Conservation (phyloP, 257 asterid genomes). For the Forsythia viridissima region DNA sequence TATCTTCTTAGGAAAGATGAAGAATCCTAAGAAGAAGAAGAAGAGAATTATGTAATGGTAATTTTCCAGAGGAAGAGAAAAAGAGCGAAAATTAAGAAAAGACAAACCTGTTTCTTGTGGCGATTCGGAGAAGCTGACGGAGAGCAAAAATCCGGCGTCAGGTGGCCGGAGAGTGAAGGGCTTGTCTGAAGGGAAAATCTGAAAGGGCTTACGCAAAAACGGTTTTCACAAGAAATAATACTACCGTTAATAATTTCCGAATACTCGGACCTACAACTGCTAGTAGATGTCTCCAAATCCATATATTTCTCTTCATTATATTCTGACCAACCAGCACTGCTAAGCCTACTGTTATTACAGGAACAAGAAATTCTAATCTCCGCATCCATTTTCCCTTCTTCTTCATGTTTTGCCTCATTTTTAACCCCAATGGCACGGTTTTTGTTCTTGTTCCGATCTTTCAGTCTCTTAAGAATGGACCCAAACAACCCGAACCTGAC, state of each 20-base stretch:
- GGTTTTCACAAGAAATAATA: slow-evolving; percentile 26
- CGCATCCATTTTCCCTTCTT: not conserved
- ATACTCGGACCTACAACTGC: slow-evolving; percentile 28
- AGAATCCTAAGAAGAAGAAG: not conserved
- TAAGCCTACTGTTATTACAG: slow-evolving; percentile 35
- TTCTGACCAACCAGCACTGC: slow-evolving; percentile 42
- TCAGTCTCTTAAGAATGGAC: slow-evolving; percentile 57
- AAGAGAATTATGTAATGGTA: no score
- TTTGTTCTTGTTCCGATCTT: slow-evolving; percentile 52
- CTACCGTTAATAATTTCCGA: slow-evolving; percentile 29
- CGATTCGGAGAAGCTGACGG: slow-evolving; percentile 76
- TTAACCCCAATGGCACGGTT: slow-evolving; percentile 32
- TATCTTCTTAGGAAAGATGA: not conserved
- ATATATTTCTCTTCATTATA: slow-evolving; percentile 32
- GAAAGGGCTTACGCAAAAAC: slow-evolving; percentile 50
- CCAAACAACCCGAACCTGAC: slow-evolving; percentile 58
- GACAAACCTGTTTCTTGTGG: slow-evolving; percentile 53
- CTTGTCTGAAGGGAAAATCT: slow-evolving; percentile 48
- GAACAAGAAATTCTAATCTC: slow-evolving; percentile 30
- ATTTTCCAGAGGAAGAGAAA: not conserved
- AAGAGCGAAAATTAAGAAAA: not conserved
- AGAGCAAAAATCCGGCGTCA: slow-evolving; percentile 64
- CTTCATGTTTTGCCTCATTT: not conserved
- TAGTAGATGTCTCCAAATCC: slow-evolving; percentile 47
- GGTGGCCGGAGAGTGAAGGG: slow-evolving; percentile 42